Base-by-base conservation (phyloP, 192 early-diverging fungal species). In the Podila minutissima region DNA sequence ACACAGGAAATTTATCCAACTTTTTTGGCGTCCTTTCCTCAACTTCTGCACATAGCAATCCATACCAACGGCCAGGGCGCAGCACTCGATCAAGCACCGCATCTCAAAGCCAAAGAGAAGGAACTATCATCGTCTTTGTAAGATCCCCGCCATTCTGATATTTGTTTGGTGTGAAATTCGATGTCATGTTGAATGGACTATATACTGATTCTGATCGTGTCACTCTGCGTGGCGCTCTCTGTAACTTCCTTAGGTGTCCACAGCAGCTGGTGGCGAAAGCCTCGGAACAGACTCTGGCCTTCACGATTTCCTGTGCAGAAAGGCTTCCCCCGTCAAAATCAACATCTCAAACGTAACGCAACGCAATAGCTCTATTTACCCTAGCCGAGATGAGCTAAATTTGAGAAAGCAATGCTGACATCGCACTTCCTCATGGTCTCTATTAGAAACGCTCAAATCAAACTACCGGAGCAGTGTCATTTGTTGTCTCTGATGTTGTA, bases 111-210 rank as follows among this genome's bases (percentile, higher is more conserved):
- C 12, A 12, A 12, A 59, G 15, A 28, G 51, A 38, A 49, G 69
- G 58, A 12, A n/a, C 58, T n/a, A 29, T 71, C 29, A 20, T 78
- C n/a, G 63, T 78, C 26, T 78, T 71, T 72, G 75, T 78, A 78
- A 69, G 67, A 24, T 3, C 24, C n/a, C 20, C 11, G 11, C 8
- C n/a, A 22, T 37, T 55, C 22, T 55, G 53, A 20, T 22, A 8
- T 55, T 55, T 55, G 1, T 26, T n/a, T n/a, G n/a, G 24, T 24
- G n/a, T 24, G 53, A 26, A 11, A 10, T 1, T 26, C 53, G 24
- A 24, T 7, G 24, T 55, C 4, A 24, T n/a, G 24, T 22, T n/a
- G 24, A 24, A 26, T n/a, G 2, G 53, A n/a, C 22, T 20, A 17
- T 55, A 10, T 24, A 55, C 17, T 24, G 2, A 55, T 26, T 55